phyloP scores from a whole-genome alignment of 73 alveolate genomes.

The Paramecium caudatum region DNA sequence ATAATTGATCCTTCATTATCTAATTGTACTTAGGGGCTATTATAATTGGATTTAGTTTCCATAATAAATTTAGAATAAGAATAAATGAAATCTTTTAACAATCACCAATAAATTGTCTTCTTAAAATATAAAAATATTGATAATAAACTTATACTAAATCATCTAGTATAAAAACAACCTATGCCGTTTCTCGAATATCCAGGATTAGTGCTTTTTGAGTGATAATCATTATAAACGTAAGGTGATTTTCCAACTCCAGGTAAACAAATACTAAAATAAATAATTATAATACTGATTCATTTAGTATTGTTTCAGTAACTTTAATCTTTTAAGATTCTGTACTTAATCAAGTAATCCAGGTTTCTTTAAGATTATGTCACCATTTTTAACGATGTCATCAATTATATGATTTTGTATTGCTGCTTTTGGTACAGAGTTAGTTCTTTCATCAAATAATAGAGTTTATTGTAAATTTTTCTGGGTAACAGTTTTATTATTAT shows the following conservation, averaged over 20 bases:
- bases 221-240: slow-evolving; percentile 57
- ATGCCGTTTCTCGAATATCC: slow-evolving; percentile 65
- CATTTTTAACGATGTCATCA: slow-evolving; percentile 48
- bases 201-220: slow-evolving; percentile 65
- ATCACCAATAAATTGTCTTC: neutral
- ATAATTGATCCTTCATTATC: slow-evolving; percentile 46
- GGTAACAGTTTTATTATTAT: slow-evolving; percentile 21
- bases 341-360: slow-evolving; percentile 16
- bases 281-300: slow-evolving; percentile 32
- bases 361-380: slow-evolving; percentile 41
- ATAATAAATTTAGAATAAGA: neutral
- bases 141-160: neutral
- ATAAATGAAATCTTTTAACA: too few relatives aligned
- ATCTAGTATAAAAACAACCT: slow-evolving; percentile 68
- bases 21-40: neutral
- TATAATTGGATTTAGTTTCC: slow-evolving; percentile 58
- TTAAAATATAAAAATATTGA: neutral
- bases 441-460: slow-evolving; percentile 11
- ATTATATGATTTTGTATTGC: slow-evolving; percentile 47
- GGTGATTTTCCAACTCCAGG: slow-evolving; percentile 71
- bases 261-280: neutral
- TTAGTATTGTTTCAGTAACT: slow-evolving; percentile 58
- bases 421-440: slow-evolving; percentile 13
- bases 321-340: slow-evolving; percentile 33
- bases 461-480: slow-evolving; percentile 14